Conservation (phyloP, 495 filamentous ascomycete species). For the Penicillium silybi region DNA sequence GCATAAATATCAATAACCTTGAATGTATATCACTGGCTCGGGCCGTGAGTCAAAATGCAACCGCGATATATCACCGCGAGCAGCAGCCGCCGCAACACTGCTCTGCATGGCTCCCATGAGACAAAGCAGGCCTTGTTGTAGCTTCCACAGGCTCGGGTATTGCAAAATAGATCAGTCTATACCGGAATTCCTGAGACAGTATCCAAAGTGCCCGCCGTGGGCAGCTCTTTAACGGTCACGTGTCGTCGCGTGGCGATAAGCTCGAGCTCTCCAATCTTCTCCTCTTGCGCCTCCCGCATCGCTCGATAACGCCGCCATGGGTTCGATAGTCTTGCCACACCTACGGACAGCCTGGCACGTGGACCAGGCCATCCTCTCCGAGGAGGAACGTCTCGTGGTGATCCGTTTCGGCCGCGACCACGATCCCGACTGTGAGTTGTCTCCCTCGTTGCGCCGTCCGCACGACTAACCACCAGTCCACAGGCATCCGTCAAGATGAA, state of each 20-base stretch:
- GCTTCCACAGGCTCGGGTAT: background rate
- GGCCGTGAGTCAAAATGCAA: background rate
- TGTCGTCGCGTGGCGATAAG: conserved; percentile 27
- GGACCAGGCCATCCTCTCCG: conserved; percentile 86
- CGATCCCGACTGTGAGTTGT: conserved; percentile 54
- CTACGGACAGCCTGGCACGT: conserved; percentile 93
- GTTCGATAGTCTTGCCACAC: conserved; percentile 91
- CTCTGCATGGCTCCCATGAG: background rate
- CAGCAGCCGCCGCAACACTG: background rate
- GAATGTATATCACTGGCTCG: background rate
- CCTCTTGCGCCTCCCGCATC: background rate
- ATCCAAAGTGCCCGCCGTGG: background rate
- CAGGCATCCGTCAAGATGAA: conserved; percentile 88
- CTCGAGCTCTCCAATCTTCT: conserved; percentile 11
- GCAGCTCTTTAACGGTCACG: conserved; percentile 9
- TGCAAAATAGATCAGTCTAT: background rate
- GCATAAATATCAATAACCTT: too few species aligned
- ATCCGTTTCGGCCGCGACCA: conserved; percentile 87
- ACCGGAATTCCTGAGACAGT: background rate
- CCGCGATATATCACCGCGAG: background rate
- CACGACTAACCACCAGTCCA: conserved; percentile 13
- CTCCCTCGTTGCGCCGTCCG: background rate
- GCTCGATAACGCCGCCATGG: conserved; percentile 52
- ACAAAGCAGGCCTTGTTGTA: too few species aligned
- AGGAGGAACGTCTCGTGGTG: conserved; percentile 94